These are phyloP conservation scores for Irpex sp. DNA, from an alignment of 1,284 basidiomycete genomes.

Conservation along the genomic window DNA sequence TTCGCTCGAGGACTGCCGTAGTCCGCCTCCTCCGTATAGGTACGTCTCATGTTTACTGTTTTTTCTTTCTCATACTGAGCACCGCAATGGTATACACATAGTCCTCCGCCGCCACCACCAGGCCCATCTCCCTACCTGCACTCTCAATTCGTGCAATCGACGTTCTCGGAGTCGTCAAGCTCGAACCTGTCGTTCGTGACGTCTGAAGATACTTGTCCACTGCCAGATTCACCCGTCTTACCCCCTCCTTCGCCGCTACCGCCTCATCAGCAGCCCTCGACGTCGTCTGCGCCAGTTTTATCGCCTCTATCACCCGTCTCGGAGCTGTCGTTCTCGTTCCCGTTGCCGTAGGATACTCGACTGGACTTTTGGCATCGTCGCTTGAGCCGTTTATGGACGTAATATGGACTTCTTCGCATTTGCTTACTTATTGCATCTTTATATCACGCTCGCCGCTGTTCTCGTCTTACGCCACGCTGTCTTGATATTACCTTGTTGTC, in stretches of 20 bases:
- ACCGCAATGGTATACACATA: too few species aligned
- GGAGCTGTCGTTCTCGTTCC: neutral
- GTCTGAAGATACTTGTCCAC: neutral
- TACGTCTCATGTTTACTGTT: neutral
- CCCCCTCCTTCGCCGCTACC: neutral
- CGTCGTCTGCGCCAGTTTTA: conserved; percentile 2
- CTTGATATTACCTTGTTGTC: too few species aligned
- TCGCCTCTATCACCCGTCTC: conserved; percentile 2
- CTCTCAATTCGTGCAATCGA: neutral
- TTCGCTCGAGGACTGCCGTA: neutral
- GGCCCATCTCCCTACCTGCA: neutral
- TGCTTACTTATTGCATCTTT: too few species aligned
- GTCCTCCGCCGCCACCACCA: neutral
- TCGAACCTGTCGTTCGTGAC: neutral
- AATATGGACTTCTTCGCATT: too few species aligned
- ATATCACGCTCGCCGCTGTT: too few species aligned
- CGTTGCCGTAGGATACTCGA: too few species aligned
- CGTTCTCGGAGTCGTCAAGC: neutral
- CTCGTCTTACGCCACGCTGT: too few species aligned
- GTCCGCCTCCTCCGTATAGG: neutral
- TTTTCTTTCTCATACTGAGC: too few species aligned
- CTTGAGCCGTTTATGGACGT: too few species aligned
- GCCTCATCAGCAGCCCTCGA: neutral
- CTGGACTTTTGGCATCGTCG: too few species aligned
- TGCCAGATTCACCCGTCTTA: neutral